Percentiles rank a stretch among this genome's conserved stretches.
phyloP scores from a whole-genome alignment of 163 green algal genomes.

The Botryococcus braunii region DNA sequence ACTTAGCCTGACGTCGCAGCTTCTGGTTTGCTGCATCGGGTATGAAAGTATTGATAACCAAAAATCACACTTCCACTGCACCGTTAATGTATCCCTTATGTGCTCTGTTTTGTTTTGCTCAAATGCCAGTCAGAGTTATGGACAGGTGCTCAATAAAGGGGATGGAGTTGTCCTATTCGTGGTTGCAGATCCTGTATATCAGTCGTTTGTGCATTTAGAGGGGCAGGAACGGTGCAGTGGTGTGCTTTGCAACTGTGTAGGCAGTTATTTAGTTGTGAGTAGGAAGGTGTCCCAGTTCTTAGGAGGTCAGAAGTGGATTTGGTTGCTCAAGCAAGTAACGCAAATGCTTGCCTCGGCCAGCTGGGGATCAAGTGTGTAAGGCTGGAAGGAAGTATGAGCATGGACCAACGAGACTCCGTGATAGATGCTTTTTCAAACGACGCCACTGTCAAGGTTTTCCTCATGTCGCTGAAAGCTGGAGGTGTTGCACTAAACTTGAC shows the following conservation, averaged over 20 bases:
- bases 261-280: too few relatives aligned
- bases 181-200: too few relatives aligned
- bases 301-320: too few relatives aligned
- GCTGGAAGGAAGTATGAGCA: constrained; percentile 75
- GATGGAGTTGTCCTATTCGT: too few relatives aligned
- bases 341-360: constrained; percentile 25
- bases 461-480: constrained; percentile 92
- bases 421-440: constrained; percentile 73
- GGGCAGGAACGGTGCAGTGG: too few relatives aligned
- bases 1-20: background rate
- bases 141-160: too few relatives aligned
- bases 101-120: too few relatives aligned
- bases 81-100: background rate
- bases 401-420: constrained; percentile 60
- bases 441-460: constrained; percentile 64
- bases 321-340: background rate
- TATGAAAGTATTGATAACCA: background rate
- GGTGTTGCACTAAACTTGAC: constrained; percentile 94
- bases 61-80: background rate
- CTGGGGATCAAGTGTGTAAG: constrained; percentile 64
- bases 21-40: background rate
- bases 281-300: too few relatives aligned
- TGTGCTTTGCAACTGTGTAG: too few relatives aligned
- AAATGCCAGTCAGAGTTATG: too few relatives aligned
- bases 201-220: too few relatives aligned